phyloP scores from a whole-genome alignment of 176 grass and related monocot genomes.

The Aegilops longissima region DNA sequence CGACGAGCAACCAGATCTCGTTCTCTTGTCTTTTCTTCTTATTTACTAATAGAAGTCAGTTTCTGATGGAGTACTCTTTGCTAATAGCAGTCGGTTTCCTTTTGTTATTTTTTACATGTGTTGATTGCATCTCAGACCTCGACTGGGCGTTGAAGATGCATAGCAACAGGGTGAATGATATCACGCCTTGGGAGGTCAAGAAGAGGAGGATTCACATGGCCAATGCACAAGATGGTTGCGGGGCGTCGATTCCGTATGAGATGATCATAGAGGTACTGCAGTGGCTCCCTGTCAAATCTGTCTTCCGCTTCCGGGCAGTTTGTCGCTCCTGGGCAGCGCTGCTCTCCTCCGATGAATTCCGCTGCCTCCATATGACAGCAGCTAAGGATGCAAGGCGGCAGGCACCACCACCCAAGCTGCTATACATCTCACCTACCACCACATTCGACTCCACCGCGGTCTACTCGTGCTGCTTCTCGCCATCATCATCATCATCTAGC shows the following conservation, averaged over 20 bases:
- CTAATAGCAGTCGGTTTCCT: too few species aligned
- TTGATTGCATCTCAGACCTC: not conserved
- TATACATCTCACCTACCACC: not conserved
- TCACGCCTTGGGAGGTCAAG: not conserved
- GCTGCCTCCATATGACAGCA: not conserved
- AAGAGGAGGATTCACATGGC: not conserved
- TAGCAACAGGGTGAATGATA: not conserved
- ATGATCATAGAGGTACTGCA: constrained; percentile 22
- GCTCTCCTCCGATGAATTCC: constrained; percentile 12
- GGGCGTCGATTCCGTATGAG: not conserved
- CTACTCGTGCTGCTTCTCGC: not conserved
- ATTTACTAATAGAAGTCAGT: too few species aligned
- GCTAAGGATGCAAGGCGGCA: not conserved
- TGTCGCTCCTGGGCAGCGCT: constrained; percentile 5
- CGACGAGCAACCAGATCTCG: not conserved
- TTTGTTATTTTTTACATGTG: too few species aligned
- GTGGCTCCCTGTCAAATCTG: constrained; percentile 14
- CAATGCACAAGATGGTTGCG: not conserved
- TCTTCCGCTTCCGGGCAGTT: constrained; percentile 5
- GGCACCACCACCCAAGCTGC: not conserved
- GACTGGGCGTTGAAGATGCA: not conserved
- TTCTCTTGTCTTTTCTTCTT: not conserved
- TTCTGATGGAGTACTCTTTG: too few species aligned
- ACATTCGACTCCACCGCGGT: not conserved
- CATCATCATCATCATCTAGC: not conserved